Percentiles rank a stretch among this genome's conserved stretches.
Conservation (phyloP, 116 monocot genomes). For the Trichopus zeylanicus region DNA sequence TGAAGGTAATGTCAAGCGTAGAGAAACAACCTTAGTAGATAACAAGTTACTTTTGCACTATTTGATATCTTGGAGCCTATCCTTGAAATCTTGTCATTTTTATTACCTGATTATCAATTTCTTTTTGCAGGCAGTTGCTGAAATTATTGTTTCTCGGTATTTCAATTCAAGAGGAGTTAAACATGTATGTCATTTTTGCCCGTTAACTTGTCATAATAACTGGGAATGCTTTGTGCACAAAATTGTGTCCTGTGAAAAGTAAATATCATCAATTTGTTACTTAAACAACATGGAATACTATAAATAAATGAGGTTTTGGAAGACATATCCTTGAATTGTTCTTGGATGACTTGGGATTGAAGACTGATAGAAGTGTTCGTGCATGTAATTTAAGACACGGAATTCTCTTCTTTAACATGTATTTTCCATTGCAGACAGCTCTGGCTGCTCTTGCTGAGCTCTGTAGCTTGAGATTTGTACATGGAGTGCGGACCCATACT, state of each 20-base stretch:
- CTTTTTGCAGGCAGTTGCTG: slow-evolving; percentile 77
- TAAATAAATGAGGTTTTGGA: too few relatives aligned
- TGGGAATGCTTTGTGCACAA: slow-evolving; percentile 6
- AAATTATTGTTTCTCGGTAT: slow-evolving; percentile 69
- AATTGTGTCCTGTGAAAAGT: too few relatives aligned
- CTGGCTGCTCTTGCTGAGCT: slow-evolving; percentile 81
- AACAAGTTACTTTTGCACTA: too few relatives aligned
- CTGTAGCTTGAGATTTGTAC: slow-evolving; percentile 84
- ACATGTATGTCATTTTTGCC: slow-evolving; percentile 62
- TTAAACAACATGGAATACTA: too few relatives aligned
- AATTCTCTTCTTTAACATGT: background rate
- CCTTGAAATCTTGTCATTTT: too few relatives aligned
- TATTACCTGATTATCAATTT: background rate
- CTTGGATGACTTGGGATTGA: too few relatives aligned
- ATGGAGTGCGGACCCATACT: slow-evolving; percentile 65
- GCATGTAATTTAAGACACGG: background rate
- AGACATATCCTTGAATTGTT: too few relatives aligned
- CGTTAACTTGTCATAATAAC: background rate
- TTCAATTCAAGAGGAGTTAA: slow-evolving; percentile 47
- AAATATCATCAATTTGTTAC: too few relatives aligned
- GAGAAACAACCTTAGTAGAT: too few relatives aligned
- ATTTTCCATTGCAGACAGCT: slow-evolving; percentile 31
- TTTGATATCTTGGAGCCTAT: too few relatives aligned
- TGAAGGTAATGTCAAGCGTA: slow-evolving; percentile 49
- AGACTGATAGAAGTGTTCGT: too few relatives aligned